Evolutionary conservation across 192 early-diverging fungal genomes (phyloP).

Genomic region (Powellomyces hirtus): DNA sequence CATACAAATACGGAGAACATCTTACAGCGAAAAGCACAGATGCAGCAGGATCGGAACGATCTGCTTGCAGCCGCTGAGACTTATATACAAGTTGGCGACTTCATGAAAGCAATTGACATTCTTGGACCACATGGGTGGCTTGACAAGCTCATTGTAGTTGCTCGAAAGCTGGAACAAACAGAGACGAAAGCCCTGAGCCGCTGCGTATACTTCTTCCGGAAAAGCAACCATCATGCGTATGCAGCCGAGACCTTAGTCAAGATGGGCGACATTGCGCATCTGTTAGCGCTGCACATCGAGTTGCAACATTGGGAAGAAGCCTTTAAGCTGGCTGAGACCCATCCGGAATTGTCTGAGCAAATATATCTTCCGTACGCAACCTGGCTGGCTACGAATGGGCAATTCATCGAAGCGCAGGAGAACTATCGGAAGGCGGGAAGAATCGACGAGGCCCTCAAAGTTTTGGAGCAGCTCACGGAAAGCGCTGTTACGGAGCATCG

Average conservation of each 20-base stretch:
- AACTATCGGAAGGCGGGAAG: constrained; percentile 56
- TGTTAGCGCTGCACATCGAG: constrained; percentile 49
- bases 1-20: constrained; percentile 43
- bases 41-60: constrained; percentile 54
- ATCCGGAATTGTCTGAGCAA: constrained; percentile 44
- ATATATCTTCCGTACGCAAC: constrained; percentile 56
- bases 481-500: constrained; percentile 51
- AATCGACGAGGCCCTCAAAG: constrained; percentile 49
- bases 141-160: constrained; percentile 53
- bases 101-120: constrained; percentile 52
- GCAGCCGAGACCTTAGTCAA: constrained; percentile 52
- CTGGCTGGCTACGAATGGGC: constrained; percentile 53
- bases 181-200: constrained; percentile 43
- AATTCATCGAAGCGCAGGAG: constrained; percentile 55
- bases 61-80: constrained; percentile 55
- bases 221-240: constrained; percentile 42
- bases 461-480: constrained; percentile 45
- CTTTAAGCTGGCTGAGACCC: constrained; percentile 48
- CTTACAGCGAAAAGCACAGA: constrained; percentile 56
- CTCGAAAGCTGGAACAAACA: constrained; percentile 35
- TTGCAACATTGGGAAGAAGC: constrained; percentile 57
- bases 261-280: constrained; percentile 47
- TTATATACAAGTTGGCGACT: constrained; percentile 59
- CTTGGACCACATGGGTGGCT: constrained; percentile 49
- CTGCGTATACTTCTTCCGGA: constrained; percentile 52